A percentile compares a stretch with the other conserved stretches of the same genome.
These are phyloP conservation scores for Pseudogymnoascus sp. DNA, from an alignment of 2,329 filamentous ascomycete genomes.

Conservation along the genomic window DNA sequence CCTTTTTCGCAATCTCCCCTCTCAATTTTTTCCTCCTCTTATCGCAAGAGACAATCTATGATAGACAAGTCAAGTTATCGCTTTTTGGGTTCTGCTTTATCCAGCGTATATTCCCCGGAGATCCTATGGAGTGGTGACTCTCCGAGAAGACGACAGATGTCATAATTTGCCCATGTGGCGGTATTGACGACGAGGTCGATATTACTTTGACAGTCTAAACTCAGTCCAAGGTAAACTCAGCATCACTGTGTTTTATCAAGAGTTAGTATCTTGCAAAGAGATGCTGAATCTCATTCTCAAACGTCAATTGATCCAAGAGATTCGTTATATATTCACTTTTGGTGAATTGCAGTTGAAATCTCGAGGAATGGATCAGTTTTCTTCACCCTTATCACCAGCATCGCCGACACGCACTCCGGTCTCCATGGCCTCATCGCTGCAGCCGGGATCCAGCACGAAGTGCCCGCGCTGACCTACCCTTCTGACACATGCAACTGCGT, in stretches of 20 bases:
- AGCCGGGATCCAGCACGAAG: constrained; percentile 73
- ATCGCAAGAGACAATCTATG: not conserved
- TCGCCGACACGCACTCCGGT: constrained; percentile 61
- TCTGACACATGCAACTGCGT: constrained; percentile 68
- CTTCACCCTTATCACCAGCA: constrained; percentile 49
- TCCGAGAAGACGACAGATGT: not conserved
- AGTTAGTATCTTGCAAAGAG: not conserved
- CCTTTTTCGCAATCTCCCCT: not conserved
- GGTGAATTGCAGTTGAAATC: not conserved
- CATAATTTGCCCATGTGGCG: not conserved
- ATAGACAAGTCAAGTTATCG: not conserved
- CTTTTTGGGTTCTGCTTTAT: not conserved
- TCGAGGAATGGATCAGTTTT: not conserved
- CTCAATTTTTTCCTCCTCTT: not conserved
- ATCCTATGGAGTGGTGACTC: not conserved
- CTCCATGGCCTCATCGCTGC: constrained; percentile 70
- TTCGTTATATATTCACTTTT: not conserved
- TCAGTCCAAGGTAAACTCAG: not conserved
- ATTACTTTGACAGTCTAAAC: not conserved
- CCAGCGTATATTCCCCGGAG: not conserved
- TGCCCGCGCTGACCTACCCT: constrained; percentile 70
- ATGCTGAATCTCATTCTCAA: too few species aligned
- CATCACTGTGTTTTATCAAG: not conserved
- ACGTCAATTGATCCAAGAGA: not conserved
- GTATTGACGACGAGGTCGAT: not conserved